phyloP scores from a whole-genome alignment of 306 rosid species.

The Datisca glomerata region DNA sequence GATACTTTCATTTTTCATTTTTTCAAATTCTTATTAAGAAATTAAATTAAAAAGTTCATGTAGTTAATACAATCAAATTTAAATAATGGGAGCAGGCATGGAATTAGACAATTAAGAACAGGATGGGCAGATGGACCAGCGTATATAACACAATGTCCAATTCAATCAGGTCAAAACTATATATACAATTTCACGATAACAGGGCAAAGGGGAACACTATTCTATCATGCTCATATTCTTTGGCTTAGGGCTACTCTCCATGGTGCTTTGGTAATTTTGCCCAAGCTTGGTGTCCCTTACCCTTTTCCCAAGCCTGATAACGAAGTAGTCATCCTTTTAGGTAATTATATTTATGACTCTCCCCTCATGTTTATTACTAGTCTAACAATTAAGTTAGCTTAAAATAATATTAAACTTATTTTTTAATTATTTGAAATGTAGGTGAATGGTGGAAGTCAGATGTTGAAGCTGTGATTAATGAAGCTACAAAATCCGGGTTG shows the following conservation, averaged over 20 bases:
- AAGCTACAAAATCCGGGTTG: constrained; percentile 65
- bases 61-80: not conserved
- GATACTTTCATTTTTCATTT: no score
- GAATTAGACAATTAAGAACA: constrained; percentile 52
- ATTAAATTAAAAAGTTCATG: constrained; percentile 1
- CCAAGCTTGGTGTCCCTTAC: constrained; percentile 80
- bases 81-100: constrained; percentile 40
- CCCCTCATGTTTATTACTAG: not conserved
- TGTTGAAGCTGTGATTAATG: constrained; percentile 58
- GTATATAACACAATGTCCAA: constrained; percentile 83
- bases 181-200: constrained; percentile 67
- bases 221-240: constrained; percentile 86
- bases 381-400: no score
- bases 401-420: no score
- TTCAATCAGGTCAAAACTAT: constrained; percentile 52
- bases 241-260: constrained; percentile 86
- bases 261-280: constrained; percentile 73
- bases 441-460: constrained; percentile 99
- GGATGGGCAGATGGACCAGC: constrained; percentile 99
- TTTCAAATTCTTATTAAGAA: not conserved
- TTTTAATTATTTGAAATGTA: constrained; percentile 21
- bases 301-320: constrained; percentile 69
- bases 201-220: constrained; percentile 83
- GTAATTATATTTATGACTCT: constrained; percentile 11
- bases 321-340: constrained; percentile 46